These are phyloP conservation scores for Pezicula rhizophila DNA, from an alignment of 2,329 filamentous ascomycete species.

Conservation along the genomic window DNA sequence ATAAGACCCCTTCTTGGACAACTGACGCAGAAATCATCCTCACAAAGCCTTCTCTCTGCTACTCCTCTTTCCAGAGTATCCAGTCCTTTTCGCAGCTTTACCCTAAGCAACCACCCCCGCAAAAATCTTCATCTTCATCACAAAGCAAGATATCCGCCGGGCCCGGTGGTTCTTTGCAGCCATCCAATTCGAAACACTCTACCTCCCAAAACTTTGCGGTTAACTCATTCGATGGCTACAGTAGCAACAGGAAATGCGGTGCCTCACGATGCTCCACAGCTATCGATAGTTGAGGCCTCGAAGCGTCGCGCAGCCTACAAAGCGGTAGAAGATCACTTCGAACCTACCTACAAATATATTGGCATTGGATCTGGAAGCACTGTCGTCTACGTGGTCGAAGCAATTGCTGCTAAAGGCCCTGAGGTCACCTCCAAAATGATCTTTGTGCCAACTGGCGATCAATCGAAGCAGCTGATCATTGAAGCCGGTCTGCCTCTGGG, in stretches of 20 bases:
- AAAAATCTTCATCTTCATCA: too few species aligned
- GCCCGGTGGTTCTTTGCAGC: background rate
- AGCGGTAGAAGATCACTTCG: constrained; percentile 69
- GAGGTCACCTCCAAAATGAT: constrained; percentile 57
- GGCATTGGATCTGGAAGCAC: constrained; percentile 79
- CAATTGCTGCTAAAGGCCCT: constrained; percentile 58
- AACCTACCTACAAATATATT: constrained; percentile 54
- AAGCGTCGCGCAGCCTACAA: constrained; percentile 70
- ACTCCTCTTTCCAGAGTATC: too few species aligned
- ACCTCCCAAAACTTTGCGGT: background rate
- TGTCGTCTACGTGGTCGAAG: constrained; percentile 79
- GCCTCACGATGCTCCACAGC: background rate
- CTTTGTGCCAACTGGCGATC: constrained; percentile 77
- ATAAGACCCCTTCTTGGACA: too few species aligned
- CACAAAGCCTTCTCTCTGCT: too few species aligned
- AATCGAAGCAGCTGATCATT: constrained; percentile 82
- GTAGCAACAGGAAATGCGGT: background rate
- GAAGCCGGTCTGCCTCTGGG: constrained; percentile 71
- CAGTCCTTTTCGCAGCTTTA: too few species aligned
- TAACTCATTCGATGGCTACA: background rate
- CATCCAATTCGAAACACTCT: background rate
- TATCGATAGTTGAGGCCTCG: constrained; percentile 56
- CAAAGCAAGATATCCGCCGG: too few species aligned
- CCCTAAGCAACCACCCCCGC: too few species aligned
- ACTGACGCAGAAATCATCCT: too few species aligned